A percentile compares a stretch with the other conserved stretches of the same genome.
Conservation (phyloP, 148 eudicot species). For the Vaccinium corymbosum region DNA sequence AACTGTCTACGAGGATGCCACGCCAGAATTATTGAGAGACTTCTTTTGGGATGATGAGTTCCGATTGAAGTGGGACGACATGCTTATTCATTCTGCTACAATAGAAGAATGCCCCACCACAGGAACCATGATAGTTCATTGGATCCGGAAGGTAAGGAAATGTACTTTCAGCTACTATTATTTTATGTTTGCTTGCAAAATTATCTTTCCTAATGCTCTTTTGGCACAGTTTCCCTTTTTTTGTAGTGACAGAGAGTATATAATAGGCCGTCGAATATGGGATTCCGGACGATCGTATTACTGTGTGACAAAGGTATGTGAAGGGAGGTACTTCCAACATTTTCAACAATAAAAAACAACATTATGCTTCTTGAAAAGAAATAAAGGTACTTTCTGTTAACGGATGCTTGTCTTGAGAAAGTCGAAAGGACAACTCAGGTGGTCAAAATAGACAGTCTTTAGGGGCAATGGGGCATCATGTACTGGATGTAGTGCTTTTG, state of each 20-base stretch:
- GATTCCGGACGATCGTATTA: slow-evolving; percentile 72
- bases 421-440: background rate
- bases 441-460: background rate
- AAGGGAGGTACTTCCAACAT: background rate
- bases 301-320: slow-evolving; percentile 86
- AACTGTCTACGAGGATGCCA: slow-evolving; percentile 88
- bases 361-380: background rate
- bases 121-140: slow-evolving; percentile 85
- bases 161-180: background rate
- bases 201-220: slow-evolving; percentile 13
- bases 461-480: background rate
- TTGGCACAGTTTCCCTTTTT: slow-evolving; percentile 85
- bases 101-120: slow-evolving; percentile 69
- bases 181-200: background rate
- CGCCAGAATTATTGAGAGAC: slow-evolving; percentile 90
- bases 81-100: slow-evolving; percentile 58
- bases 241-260: slow-evolving; percentile 96
- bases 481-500: slow-evolving; percentile 1
- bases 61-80: slow-evolving; percentile 84
- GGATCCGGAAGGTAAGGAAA: slow-evolving; percentile 76
- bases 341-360: background rate
- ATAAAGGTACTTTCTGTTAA: background rate
- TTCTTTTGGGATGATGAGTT: slow-evolving; percentile 98
- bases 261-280: slow-evolving; percentile 89
- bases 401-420: background rate